Percentiles rank a stretch among this genome's conserved stretches.
Evolutionary conservation across 257 asterid species (phyloP).

Genomic region (Cordia subcordata): DNA sequence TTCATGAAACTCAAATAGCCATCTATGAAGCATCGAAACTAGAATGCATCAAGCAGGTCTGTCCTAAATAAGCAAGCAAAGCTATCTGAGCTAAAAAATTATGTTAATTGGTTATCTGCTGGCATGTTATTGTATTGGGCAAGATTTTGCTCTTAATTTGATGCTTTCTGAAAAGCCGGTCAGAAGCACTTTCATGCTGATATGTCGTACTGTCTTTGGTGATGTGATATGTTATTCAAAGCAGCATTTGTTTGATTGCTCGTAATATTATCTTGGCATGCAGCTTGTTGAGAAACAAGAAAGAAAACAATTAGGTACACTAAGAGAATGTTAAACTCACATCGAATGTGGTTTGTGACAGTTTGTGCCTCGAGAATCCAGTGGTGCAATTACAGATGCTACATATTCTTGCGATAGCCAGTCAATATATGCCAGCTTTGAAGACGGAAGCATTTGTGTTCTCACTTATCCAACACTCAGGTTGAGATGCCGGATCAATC

Average conservation of each 20-base stretch:
- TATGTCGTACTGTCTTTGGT: background rate
- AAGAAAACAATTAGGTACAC: too few species aligned
- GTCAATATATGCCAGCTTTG: conserved; percentile 33
- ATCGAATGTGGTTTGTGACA: conserved; percentile 23
- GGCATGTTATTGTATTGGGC: background rate
- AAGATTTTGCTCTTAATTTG: background rate
- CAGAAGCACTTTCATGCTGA: background rate
- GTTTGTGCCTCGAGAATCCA: conserved; percentile 47
- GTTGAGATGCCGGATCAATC: conserved; percentile 47
- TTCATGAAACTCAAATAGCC: conserved; percentile 54
- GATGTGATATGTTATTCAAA: background rate
- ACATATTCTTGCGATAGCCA: conserved; percentile 66
- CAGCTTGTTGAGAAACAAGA: too few species aligned
- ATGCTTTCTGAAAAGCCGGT: too few species aligned
- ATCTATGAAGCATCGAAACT: conserved; percentile 52
- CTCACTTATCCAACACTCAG: conserved; percentile 30
- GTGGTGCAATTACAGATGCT: conserved; percentile 50
- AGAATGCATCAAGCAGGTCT: conserved; percentile 55
- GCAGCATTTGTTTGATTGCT: too few species aligned
- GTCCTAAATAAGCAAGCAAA: background rate
- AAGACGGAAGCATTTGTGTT: conserved; percentile 2
- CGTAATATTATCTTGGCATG: too few species aligned
- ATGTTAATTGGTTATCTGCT: background rate
- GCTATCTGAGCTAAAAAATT: background rate
- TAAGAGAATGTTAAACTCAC: conserved; percentile 5